phyloP scores from a whole-genome alignment of 352 stramenopile genomes.

The Thalassiosira mediterranea region DNA sequence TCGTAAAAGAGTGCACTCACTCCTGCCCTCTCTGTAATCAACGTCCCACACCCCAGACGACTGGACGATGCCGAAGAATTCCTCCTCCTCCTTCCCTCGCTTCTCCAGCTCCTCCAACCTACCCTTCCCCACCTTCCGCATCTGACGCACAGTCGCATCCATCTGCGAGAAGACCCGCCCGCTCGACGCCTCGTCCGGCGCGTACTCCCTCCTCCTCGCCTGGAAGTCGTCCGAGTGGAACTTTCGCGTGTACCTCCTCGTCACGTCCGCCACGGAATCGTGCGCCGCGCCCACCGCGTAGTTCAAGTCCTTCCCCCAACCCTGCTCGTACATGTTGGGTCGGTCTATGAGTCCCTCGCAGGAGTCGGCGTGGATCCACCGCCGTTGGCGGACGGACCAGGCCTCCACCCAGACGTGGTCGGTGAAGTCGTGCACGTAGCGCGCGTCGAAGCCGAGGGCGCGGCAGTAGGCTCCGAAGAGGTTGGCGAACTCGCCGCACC shows the following conservation, averaged over 20 bases:
- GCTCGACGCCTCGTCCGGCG: slow-evolving; percentile 41
- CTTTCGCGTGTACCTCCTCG: slow-evolving; percentile 81
- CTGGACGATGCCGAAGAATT: slow-evolving; percentile 56
- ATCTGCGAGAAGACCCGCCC: slow-evolving; percentile 46
- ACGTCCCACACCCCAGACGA: slow-evolving; percentile 61
- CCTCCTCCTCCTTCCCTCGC: slow-evolving; percentile 44
- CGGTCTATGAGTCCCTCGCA: slow-evolving; percentile 92
- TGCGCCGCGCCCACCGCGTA: slow-evolving; percentile 79
- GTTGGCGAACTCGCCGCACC: slow-evolving; percentile 82
- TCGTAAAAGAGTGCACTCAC: slow-evolving; percentile 17
- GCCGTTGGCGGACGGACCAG: slow-evolving; percentile 77
- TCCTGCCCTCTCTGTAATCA: slow-evolving; percentile 64
- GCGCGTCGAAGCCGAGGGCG: slow-evolving; percentile 72
- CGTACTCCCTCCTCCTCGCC: slow-evolving; percentile 51
- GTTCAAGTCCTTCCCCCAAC: slow-evolving; percentile 92
- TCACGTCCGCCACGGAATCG: slow-evolving; percentile 91
- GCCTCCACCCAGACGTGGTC: slow-evolving; percentile 96
- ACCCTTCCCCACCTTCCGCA: slow-evolving; percentile 40
- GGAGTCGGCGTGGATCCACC: slow-evolving; percentile 93
- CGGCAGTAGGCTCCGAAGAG: slow-evolving; percentile 80
- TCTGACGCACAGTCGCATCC: slow-evolving; percentile 43
- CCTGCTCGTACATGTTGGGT: slow-evolving; percentile 93
- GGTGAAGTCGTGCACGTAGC: slow-evolving; percentile 92
- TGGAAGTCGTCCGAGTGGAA: slow-evolving; percentile 68
- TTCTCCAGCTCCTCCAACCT: slow-evolving; percentile 61